phyloP scores from a whole-genome alignment of 1,284 basidiomycete genomes.

The Schizophyllum commune region DNA sequence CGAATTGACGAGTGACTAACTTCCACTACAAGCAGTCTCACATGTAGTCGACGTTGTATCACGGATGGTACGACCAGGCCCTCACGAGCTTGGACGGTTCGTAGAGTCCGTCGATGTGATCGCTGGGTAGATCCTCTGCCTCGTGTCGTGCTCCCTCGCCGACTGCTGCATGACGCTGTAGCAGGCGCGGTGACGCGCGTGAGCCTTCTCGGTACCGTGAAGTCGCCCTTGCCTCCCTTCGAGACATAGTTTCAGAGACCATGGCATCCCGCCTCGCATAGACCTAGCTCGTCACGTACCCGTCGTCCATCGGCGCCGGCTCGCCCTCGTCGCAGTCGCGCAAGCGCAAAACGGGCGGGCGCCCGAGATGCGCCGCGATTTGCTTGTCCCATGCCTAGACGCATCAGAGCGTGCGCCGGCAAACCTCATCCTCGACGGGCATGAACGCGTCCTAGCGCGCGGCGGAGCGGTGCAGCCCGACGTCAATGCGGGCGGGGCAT shows the following conservation, averaged over 20 bases:
- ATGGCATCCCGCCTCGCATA: conserved; percentile 42
- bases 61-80: too few species aligned
- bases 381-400: conserved; percentile 94
- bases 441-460: conserved; percentile 85
- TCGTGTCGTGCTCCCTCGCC: too few species aligned
- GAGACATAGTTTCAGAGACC: conserved; percentile 26
- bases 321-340: conserved; percentile 84
- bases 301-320: conserved; percentile 77
- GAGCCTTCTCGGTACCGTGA: too few species aligned
- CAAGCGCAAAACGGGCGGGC: conserved; percentile 77
- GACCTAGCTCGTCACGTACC: conserved; percentile 71
- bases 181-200: too few species aligned
- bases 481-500: conserved; percentile 52
- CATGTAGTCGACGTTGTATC: too few species aligned
- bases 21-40: too few species aligned
- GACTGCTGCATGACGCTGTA: too few species aligned
- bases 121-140: too few species aligned
- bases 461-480: conserved; percentile 78
- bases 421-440: conserved; percentile 79
- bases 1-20: too few species aligned
- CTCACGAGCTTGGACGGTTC: too few species aligned
- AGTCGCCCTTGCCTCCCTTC: conserved; percentile 26
- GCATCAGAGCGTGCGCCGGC: conserved; percentile 90
- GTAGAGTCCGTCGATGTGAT: too few species aligned
- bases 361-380: conserved; percentile 74